Base-by-base conservation (phyloP, 805 yeast species). In the Metschnikowia hibisci region DNA sequence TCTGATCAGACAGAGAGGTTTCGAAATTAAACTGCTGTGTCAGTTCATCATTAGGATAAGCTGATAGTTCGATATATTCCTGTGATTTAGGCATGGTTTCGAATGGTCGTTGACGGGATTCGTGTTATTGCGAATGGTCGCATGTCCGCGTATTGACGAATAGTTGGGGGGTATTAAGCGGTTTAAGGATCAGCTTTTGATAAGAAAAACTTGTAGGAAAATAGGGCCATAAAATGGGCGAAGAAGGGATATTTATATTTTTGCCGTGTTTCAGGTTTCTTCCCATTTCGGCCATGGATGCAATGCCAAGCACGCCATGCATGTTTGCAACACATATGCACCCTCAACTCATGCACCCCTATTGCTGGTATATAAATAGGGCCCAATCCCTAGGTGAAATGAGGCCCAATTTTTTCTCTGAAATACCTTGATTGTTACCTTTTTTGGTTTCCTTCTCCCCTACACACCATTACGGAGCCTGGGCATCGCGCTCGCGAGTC, bases 31-130 rank as follows among this genome's bases (percentile, higher is more conserved):
- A 4, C 3, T 33, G 29, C 15, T n/a, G 30, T 5, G 27, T 12
- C 9, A 10, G 11, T 4, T 8, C 40, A 4, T 15, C 15, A 14
- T 16, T 35, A 4, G 39, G 38, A 15, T 47, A 40, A 22, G 35
- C 37, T 12, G 41, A n/a, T 27, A 50, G 48, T 41, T 47, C 51
- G 12, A 50, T 47, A 27, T 45, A 50, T 25, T 47, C 51, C 13
- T 40, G 40, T 23, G 33, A 32, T 13, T 12, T 30, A 28, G 44
- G 37, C 49, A 45, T 45, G n/a, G 16, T 7, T n/a, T 22, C n/a
- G 10, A 13, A 13, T 30, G 13, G 4, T 22, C 16, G n/a, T 20
- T n/a, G 40, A 10, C 13, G 28, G 13, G 11, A 12, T 15, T 29
- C 11, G 39, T 18, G 27, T 27, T 28, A 23, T 16, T 13, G 39